Percentiles rank a stretch among this genome's conserved stretches.
phyloP scores from a whole-genome alignment of 179 eudicot species.

The Spinacia oleracea region DNA sequence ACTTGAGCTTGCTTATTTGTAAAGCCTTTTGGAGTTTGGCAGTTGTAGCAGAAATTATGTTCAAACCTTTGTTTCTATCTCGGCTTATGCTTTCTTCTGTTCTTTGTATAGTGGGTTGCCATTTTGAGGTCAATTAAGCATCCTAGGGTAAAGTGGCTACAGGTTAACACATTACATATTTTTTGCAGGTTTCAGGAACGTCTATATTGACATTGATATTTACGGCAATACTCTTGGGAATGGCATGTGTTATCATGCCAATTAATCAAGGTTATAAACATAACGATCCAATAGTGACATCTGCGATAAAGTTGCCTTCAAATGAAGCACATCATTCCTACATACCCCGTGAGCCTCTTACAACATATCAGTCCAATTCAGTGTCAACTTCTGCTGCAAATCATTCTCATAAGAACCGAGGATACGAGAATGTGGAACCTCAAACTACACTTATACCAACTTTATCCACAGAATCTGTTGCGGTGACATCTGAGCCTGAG shows the following conservation, averaged over 20 bases:
- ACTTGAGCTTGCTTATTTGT: background rate
- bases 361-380: slow-evolving; percentile 11
- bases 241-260: slow-evolving; percentile 29
- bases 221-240: slow-evolving; percentile 31
- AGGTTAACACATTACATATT: slow-evolving; percentile 7
- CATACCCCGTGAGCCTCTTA: slow-evolving; percentile 16
- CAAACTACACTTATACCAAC: slow-evolving; percentile 14
- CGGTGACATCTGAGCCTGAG: slow-evolving; percentile 8
- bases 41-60: background rate
- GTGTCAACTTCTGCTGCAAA: slow-evolving; percentile 16
- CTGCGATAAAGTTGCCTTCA: slow-evolving; percentile 22
- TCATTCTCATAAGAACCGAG: slow-evolving; percentile 12
- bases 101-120: background rate
- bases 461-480: background rate
- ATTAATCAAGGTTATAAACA: slow-evolving; percentile 23
- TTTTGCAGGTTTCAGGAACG: slow-evolving; percentile 32
- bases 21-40: background rate
- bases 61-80: background rate
- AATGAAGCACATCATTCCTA: slow-evolving; percentile 18
- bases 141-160: background rate
- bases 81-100: background rate
- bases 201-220: slow-evolving; percentile 24
- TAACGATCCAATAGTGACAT: slow-evolving; percentile 2
- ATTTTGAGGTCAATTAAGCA: background rate
- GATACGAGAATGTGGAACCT: slow-evolving; percentile 5